Conservation (phyloP, 1,139 yeast genomes). For the Yamadazyma triangularis region DNA sequence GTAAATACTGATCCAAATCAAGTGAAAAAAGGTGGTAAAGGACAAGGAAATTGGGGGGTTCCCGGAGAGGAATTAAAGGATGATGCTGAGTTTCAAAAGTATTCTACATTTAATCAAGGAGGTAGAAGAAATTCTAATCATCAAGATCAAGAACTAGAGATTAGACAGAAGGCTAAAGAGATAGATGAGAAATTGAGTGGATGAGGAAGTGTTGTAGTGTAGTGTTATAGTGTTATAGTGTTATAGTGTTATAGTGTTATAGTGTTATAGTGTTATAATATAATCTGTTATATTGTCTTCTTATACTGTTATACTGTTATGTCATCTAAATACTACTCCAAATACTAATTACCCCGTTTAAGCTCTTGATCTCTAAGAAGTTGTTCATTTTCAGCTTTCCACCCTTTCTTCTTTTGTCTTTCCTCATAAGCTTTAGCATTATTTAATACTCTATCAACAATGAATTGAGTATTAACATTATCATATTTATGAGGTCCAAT, state of each 20-base stretch:
- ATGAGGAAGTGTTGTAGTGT: too few relatives aligned
- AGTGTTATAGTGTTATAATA: too few relatives aligned
- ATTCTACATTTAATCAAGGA: slow-evolving; percentile 17
- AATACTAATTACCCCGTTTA: too few relatives aligned
- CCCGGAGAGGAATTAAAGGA: slow-evolving; percentile 63
- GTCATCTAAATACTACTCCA: too few relatives aligned
- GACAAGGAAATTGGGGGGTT: slow-evolving; percentile 73
- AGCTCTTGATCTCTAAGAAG: slow-evolving; percentile 21
- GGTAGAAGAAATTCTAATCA: slow-evolving; percentile 43
- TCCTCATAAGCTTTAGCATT: slow-evolving; percentile 70
- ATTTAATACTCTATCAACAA: slow-evolving; percentile 63
- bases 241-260: neutral
- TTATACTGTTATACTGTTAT: too few relatives aligned
- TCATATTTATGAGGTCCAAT: slow-evolving; percentile 56
- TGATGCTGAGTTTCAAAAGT: slow-evolving; percentile 15
- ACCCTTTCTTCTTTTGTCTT: slow-evolving; percentile 73
- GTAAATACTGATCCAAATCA: slow-evolving; percentile 65
- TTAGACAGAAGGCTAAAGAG: slow-evolving; percentile 20
- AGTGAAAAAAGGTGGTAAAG: slow-evolving; percentile 82
- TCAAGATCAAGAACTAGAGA: slow-evolving; percentile 22
- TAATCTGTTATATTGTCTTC: too few relatives aligned
- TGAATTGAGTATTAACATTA: slow-evolving; percentile 57
- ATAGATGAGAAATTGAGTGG: slow-evolving; percentile 17
- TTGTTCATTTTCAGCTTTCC: slow-evolving; percentile 50
- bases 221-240: neutral